Conservation (phyloP, 257 asterid species). For the Nicotiana paniculata region DNA sequence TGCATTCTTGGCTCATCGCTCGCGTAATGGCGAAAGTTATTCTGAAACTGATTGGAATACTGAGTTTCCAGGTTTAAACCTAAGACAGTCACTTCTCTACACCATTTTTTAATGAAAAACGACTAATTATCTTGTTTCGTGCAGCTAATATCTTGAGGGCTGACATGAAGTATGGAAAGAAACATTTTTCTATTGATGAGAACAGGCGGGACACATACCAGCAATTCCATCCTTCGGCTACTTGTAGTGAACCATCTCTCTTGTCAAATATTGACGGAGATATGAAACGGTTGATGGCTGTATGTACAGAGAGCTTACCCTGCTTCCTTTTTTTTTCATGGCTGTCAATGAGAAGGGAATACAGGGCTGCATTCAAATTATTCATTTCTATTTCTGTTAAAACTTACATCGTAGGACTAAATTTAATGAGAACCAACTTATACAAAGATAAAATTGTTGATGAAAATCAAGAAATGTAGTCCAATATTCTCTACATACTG, state of each 20-base stretch:
- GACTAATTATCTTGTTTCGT: slow-evolving; percentile 4
- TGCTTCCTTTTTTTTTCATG: neutral
- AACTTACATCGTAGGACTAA: neutral
- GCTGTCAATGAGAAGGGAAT: neutral
- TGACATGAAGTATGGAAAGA: slow-evolving; percentile 90
- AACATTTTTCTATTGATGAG: slow-evolving; percentile 66
- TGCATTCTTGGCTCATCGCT: slow-evolving; percentile 35
- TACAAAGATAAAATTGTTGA: too few species aligned
- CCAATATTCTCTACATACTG: neutral
- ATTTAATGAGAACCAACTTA: neutral
- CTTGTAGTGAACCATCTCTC: slow-evolving; percentile 30
- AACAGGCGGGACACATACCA: slow-evolving; percentile 77
- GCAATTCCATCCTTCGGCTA: slow-evolving; percentile 37
- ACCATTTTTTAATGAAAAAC: neutral
- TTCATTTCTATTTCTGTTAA: neutral
- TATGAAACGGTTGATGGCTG: slow-evolving; percentile 54
- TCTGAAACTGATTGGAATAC: slow-evolving; percentile 81
- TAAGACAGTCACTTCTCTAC: slow-evolving; percentile 2
- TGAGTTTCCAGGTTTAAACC: slow-evolving; percentile 81
- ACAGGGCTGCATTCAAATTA: neutral
- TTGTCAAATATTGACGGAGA: slow-evolving; percentile 42
- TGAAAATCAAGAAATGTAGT: neutral
- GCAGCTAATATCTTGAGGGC: slow-evolving; percentile 84
- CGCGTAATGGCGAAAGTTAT: slow-evolving; percentile 62
- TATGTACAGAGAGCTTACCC: slow-evolving; percentile 22